Percentiles rank a stretch among this genome's conserved stretches.
phyloP scores from a whole-genome alignment of 495 filamentous ascomycete species.

The Tuber aestivum region DNA sequence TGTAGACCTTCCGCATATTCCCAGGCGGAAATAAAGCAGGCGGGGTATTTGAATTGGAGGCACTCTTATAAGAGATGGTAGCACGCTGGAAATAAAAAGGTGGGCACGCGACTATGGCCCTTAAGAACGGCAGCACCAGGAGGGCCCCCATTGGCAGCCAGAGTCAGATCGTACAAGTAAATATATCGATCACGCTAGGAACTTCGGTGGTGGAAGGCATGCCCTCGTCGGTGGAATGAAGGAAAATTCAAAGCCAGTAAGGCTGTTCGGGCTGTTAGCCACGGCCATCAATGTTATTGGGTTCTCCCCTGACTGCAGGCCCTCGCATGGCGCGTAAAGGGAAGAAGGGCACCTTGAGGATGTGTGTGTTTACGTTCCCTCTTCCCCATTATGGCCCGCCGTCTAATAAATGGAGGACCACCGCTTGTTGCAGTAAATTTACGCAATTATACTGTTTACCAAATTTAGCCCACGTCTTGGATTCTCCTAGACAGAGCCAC shows the following conservation, averaged over 20 bases:
- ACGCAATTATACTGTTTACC: constrained; percentile 85
- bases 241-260: too few relatives aligned
- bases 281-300: constrained; percentile 69
- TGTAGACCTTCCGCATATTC: constrained; percentile 73
- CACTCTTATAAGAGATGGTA: constrained; percentile 57
- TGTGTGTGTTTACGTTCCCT: constrained; percentile 48
- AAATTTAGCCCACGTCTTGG: constrained; percentile 88
- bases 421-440: constrained; percentile 65
- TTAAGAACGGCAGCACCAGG: constrained; percentile 55
- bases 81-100: constrained; percentile 90
- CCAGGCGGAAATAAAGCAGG: constrained; percentile 84
- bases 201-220: constrained; percentile 45
- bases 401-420: neutral
- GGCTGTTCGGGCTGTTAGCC: constrained; percentile 67
- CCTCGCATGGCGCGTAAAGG: constrained; percentile 67
- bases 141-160: constrained; percentile 83
- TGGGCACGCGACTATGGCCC: constrained; percentile 72
- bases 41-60: constrained; percentile 82
- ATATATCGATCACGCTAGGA: constrained; percentile 75
- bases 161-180: constrained; percentile 81
- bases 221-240: constrained; percentile 47
- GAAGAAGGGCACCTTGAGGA: constrained; percentile 78
- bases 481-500: constrained; percentile 87
- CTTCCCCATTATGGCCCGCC: neutral
- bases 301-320: constrained; percentile 88